Base-by-base conservation (phyloP, 2,329 filamentous ascomycete genomes). In the Botryosphaeria agaves region DNA sequence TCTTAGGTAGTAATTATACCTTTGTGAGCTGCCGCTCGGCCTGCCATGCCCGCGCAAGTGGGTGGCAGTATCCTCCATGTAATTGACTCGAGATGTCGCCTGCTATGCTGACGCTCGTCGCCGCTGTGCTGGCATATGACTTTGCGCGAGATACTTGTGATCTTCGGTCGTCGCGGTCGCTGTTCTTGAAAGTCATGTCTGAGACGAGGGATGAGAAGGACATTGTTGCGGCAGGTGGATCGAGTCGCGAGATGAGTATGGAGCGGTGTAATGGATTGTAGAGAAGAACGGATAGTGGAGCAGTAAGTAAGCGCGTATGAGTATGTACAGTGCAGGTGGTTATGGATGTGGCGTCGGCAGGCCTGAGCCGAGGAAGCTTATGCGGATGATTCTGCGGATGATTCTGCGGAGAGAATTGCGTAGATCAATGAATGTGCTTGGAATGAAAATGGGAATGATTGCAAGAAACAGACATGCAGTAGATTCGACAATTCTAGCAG, bases 151-250 rank as follows among this genome's bases (percentile, higher is more conserved):
- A 64, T 34, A 57, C 45, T 26, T 58, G 55, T 5, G 58, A 60
- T 37, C 57, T 56, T 33, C 47, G 47, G 39, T 62, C 56, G 33
- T 53, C 45, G 35, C 47, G 47, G 36, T 49, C 49, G 34, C 45
- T 49, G 38, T 61, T 59, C 36, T 59, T 57, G 49, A 57, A 59
- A 30, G 58, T 59, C 35, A 65, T 52, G 40, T 65, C 60, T 43
- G 57, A 61, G 41, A 65, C 60, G 36, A 65, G 57, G 27, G 56
- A 60, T 23, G 61, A 64, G 51, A 64, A 64, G 7, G 61, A 65
- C 61, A 64, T 64, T 40, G 35, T 37, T 24, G 20, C 14, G 15
- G 11, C 9, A 9, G 16, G 3, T 28, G 26, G 3, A 14, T 14
- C 11, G 14, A 17, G 20, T 23, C 20, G 20, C 7, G 12, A 23